These are phyloP conservation scores for Annona cherimola DNA, from an alignment of 164 flowering plant species.

Conservation along the genomic window DNA sequence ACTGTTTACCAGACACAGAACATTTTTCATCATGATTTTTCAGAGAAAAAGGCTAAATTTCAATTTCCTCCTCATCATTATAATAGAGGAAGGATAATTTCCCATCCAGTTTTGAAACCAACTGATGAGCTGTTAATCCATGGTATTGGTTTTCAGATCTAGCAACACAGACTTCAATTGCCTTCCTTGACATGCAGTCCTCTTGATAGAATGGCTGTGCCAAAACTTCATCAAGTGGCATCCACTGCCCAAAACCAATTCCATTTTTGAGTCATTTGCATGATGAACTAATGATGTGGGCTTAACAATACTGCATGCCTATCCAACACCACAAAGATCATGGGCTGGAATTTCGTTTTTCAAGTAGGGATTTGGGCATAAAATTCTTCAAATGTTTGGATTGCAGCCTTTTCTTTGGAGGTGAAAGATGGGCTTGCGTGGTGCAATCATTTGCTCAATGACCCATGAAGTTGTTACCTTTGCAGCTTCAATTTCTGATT, in stretches of 20 bases:
- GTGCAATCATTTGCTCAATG: background rate
- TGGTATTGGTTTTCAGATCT: constrained; percentile 27
- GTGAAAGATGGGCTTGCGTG: background rate
- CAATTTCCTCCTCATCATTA: constrained; percentile 1
- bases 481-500: constrained; percentile 56
- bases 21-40: background rate
- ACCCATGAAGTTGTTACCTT: constrained; percentile 27
- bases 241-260: constrained; percentile 39
- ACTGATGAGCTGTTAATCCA: constrained; percentile 41
- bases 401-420: background rate
- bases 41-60: background rate
- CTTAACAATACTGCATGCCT: background rate
- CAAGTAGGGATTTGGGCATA: background rate
- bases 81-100: constrained; percentile 43
- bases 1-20: background rate
- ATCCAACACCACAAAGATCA: background rate
- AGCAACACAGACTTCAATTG: constrained; percentile 39
- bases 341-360: background rate
- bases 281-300: background rate
- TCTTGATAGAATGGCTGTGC: constrained; percentile 42
- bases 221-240: constrained; percentile 45
- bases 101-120: constrained; percentile 55
- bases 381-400: background rate
- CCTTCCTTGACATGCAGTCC: constrained; percentile 46
- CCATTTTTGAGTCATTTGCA: background rate